Evolutionary conservation across 306 rosid species (phyloP).

Genomic region (Ceratonia siliqua): DNA sequence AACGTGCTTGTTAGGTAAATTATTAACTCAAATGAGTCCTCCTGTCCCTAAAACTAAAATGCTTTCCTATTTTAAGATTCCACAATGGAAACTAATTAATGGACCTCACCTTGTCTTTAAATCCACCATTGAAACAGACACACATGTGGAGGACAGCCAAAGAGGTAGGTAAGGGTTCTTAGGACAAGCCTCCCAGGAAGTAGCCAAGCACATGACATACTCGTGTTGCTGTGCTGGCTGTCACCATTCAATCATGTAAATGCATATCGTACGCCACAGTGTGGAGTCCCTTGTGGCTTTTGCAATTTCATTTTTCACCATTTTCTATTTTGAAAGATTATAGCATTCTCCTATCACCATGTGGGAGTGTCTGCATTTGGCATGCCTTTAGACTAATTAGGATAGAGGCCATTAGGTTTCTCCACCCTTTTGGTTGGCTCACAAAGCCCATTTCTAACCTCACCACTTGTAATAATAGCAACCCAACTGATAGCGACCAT

Average conservation of each 20-base stretch:
- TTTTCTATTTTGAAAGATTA: not conserved
- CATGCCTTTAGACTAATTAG: slow-evolving; percentile 7
- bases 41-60: not conserved
- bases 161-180: slow-evolving; percentile 65
- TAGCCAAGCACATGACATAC: slow-evolving; percentile 76
- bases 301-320: not conserved
- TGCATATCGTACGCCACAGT: slow-evolving; percentile 25
- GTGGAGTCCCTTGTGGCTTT: too few species aligned
- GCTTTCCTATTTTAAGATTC: slow-evolving; percentile 13
- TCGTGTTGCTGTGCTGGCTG: slow-evolving; percentile 61
- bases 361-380: slow-evolving; percentile 38
- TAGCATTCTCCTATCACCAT: slow-evolving; percentile 31
- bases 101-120: too few species aligned
- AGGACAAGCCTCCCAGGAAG: slow-evolving; percentile 47
- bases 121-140: slow-evolving; percentile 38
- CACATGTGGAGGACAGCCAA: slow-evolving; percentile 64
- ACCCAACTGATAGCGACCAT: slow-evolving; percentile 42
- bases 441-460: slow-evolving; percentile 31
- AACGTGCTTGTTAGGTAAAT: not conserved
- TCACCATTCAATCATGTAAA: slow-evolving; percentile 43
- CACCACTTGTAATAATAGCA: slow-evolving; percentile 35
- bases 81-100: not conserved
- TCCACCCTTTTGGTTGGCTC: slow-evolving; percentile 41
- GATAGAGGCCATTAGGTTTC: slow-evolving; percentile 34
- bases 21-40: not conserved